These are phyloP conservation scores for Sanguinoderma infundibulare DNA, from an alignment of 1,284 basidiomycete species.

Conservation along the genomic window DNA sequence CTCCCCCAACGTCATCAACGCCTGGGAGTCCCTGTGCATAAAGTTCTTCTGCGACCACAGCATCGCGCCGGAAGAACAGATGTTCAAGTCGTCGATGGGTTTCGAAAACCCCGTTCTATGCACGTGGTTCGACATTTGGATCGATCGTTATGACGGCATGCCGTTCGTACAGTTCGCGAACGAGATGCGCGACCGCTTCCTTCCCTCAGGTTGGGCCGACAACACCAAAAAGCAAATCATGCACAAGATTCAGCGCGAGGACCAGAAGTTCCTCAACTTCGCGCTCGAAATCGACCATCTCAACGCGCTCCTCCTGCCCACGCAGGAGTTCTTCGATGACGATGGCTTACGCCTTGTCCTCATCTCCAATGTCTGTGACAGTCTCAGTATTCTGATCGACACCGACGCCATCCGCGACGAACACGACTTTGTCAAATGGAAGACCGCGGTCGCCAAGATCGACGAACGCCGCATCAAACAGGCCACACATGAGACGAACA, in stretches of 20 bases:
- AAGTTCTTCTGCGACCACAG: not conserved
- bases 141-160: not conserved
- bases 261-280: not conserved
- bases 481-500: no score
- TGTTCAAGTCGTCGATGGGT: not conserved
- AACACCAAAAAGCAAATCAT: not conserved
- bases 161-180: not conserved
- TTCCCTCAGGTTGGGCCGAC: not conserved
- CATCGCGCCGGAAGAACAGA: not conserved
- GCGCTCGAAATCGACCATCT: not conserved
- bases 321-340: not conserved
- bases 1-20: not conserved
- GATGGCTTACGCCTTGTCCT: not conserved
- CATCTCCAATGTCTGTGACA: no score
- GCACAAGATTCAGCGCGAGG: not conserved
- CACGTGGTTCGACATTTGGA: conserved; percentile 3
- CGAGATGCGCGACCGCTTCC: not conserved
- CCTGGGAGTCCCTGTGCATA: not conserved
- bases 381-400: no score
- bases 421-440: no score
- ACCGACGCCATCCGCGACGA: no score
- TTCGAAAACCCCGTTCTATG: not conserved
- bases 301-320: not conserved
- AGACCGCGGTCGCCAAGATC: no score
- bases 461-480: no score